Conservation (phyloP, 1,284 basidiomycete genomes). For the Entoloma clypeatum region DNA sequence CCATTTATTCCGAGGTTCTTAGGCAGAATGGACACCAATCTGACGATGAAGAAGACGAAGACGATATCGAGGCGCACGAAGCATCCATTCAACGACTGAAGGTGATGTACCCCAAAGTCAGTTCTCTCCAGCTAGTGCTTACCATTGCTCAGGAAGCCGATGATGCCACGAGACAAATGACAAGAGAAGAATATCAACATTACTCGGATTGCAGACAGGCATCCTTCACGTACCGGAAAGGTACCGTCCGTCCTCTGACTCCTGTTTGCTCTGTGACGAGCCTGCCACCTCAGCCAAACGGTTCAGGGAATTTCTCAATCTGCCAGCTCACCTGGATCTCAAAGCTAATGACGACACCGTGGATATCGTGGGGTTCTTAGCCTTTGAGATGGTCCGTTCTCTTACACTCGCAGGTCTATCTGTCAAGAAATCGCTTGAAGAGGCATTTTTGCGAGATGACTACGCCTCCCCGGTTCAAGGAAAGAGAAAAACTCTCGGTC, state of each 20-base stretch:
- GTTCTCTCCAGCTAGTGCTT: not conserved
- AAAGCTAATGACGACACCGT: constrained; percentile 94
- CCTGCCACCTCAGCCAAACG: constrained; percentile 65
- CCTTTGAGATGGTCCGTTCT: constrained; percentile 95
- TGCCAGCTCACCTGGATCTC: constrained; percentile 85
- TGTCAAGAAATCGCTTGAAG: constrained; percentile 77
- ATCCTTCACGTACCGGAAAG: constrained; percentile 95
- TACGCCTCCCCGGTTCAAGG: constrained; percentile 61
- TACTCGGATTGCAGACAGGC: constrained; percentile 98
- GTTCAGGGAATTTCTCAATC: constrained; percentile 93
- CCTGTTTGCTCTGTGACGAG: not conserved
- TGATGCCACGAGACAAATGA: constrained; percentile 94
- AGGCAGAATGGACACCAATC: constrained; percentile 69
- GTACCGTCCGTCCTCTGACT: constrained; percentile 35
- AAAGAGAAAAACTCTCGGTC: constrained; percentile 58
- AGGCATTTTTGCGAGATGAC: constrained; percentile 64
- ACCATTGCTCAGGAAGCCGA: constrained; percentile 72
- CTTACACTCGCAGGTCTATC: constrained; percentile 84
- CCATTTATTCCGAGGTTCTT: constrained; percentile 86
- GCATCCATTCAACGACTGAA: constrained; percentile 86
- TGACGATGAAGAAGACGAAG: constrained; percentile 93
- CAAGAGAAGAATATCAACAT: constrained; percentile 93
- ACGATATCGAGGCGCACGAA: constrained; percentile 94
- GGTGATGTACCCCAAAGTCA: constrained; percentile 35
- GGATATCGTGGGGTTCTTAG: constrained; percentile 95